Conservation (phyloP, 441 rosid species). For the Gossypium schwendimanii region DNA sequence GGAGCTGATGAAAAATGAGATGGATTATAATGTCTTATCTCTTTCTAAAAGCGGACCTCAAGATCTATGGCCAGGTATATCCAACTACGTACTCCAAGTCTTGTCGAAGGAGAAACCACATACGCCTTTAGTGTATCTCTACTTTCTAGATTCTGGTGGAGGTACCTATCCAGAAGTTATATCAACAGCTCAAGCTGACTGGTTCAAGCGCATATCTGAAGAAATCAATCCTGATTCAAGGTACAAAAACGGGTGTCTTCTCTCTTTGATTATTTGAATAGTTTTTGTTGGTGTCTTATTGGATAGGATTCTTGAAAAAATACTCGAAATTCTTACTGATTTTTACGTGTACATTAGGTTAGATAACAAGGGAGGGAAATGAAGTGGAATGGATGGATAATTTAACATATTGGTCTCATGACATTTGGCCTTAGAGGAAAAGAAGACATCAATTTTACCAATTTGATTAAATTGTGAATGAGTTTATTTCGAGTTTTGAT, state of each 20-base stretch:
- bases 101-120: constrained; percentile 30
- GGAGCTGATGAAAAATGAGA: constrained; percentile 49
- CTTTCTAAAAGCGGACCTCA: constrained; percentile 46
- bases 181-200: constrained; percentile 65
- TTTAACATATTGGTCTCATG: background rate
- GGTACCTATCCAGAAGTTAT: constrained; percentile 74
- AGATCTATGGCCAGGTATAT: constrained; percentile 72
- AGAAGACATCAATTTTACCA: background rate
- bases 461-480: background rate
- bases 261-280: background rate
- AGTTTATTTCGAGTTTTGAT: background rate
- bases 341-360: background rate
- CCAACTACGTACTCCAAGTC: constrained; percentile 57
- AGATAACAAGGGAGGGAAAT: background rate
- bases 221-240: constrained; percentile 62
- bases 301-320: background rate
- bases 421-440: background rate
- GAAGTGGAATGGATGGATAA: background rate
- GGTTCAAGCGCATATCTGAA: constrained; percentile 52
- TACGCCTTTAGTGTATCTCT: constrained; percentile 39
- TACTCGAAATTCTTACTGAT: background rate
- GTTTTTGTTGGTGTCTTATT: background rate
- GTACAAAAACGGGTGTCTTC: constrained; percentile 21
- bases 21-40: constrained; percentile 38
- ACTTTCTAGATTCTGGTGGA: constrained; percentile 89